Conservation (phyloP, 108 stramenopile genomes). For the Pseudonitzschia pungens region DNA sequence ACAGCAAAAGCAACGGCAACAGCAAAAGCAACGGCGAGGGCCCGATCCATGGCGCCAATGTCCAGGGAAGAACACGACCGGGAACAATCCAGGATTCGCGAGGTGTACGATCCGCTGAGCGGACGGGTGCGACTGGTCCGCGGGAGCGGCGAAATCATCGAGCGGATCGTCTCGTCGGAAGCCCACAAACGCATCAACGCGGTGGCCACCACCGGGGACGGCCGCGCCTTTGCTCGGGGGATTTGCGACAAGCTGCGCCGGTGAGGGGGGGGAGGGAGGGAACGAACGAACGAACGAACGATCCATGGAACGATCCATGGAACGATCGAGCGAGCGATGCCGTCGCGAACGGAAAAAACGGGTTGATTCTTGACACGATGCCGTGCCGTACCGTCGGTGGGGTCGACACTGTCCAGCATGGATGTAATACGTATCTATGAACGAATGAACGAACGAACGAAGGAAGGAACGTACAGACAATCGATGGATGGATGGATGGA, state of each 20-base stretch:
- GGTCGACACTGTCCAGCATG: too few relatives aligned
- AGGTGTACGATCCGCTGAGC: constrained; percentile 83
- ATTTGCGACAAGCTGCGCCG: neutral
- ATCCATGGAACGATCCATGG: too few relatives aligned
- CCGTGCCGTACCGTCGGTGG: too few relatives aligned
- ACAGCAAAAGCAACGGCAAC: neutral
- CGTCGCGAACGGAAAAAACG: too few relatives aligned
- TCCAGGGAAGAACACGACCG: constrained; percentile 73
- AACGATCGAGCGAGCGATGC: too few relatives aligned
- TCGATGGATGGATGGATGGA: too few relatives aligned
- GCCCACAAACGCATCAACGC: constrained; percentile 79
- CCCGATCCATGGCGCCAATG: constrained; percentile 74
- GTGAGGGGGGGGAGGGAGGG: neutral
- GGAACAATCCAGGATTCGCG: constrained; percentile 71
- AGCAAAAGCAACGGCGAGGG: neutral
- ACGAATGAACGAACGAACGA: too few relatives aligned
- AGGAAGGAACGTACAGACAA: too few relatives aligned
- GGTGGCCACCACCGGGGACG: constrained; percentile 79
- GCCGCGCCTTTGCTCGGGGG: constrained; percentile 45
- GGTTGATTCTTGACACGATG: too few relatives aligned
- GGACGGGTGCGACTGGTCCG: constrained; percentile 75
- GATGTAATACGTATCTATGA: too few relatives aligned
- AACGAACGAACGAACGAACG: neutral
- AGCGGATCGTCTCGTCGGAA: constrained; percentile 80
- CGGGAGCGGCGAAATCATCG: constrained; percentile 93